Percentiles rank a stretch among this genome's conserved stretches.
Evolutionary conservation across 2,329 filamentous ascomycete genomes (phyloP).

Genomic region (Hypoxylon sp.): DNA sequence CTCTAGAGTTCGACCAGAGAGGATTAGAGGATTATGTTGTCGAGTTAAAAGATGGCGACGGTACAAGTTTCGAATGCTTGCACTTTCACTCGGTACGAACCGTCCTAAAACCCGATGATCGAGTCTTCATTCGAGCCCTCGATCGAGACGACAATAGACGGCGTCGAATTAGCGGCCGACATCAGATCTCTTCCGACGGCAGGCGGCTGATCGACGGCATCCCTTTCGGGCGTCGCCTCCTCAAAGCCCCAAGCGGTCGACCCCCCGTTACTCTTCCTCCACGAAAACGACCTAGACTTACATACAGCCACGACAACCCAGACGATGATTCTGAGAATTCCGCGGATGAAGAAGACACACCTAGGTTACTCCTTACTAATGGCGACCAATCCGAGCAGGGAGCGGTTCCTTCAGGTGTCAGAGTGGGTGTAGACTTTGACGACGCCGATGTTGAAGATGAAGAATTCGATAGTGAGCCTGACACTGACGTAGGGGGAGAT

Average conservation of each 20-base stretch:
- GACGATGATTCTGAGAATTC: slow-evolving; percentile 54
- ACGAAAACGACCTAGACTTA: slow-evolving; percentile 75
- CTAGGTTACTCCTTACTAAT: slow-evolving; percentile 55
- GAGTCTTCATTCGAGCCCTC: slow-evolving; percentile 85
- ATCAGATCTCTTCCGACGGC: slow-evolving; percentile 85
- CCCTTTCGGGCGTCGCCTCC: slow-evolving; percentile 81
- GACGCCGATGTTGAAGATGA: slow-evolving; percentile 55
- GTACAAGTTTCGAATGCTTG: slow-evolving; percentile 84
- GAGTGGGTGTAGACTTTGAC: slow-evolving; percentile 53
- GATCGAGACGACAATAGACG: slow-evolving; percentile 80
- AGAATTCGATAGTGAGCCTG: slow-evolving; percentile 47
- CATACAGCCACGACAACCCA: slow-evolving; percentile 56
- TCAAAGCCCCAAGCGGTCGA: slow-evolving; percentile 71
- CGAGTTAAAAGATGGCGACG: slow-evolving; percentile 72
- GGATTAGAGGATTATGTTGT: slow-evolving; percentile 92
- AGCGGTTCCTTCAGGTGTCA: slow-evolving; percentile 46
- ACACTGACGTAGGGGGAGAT: slow-evolving; percentile 12
- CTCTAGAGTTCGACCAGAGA: slow-evolving; percentile 86
- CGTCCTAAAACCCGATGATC: slow-evolving; percentile 85
- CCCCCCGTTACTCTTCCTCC: slow-evolving; percentile 81
- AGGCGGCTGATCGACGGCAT: slow-evolving; percentile 88
- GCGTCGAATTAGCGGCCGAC: slow-evolving; percentile 80
- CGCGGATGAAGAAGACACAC: slow-evolving; percentile 52
- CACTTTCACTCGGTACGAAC: slow-evolving; percentile 82
- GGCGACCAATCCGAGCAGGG: slow-evolving; percentile 46